Conservation (phyloP, 2,329 filamentous ascomycete genomes). For the Phaeosphaeriaceae sp. region DNA sequence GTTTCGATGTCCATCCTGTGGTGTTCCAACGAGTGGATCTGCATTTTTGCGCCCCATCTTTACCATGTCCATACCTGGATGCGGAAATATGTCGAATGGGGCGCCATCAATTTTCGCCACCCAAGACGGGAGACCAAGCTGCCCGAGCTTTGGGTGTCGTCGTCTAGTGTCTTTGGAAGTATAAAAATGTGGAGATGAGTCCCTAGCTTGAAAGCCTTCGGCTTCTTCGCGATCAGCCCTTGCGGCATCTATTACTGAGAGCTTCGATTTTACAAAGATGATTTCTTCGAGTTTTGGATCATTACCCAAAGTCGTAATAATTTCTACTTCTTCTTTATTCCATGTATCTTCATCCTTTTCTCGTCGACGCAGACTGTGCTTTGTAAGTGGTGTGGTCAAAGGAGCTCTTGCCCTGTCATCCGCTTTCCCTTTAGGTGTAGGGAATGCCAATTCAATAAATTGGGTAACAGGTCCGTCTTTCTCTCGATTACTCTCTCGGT, state of each 20-base stretch:
- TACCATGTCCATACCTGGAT: constrained; percentile 2
- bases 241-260: background rate
- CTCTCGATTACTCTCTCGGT: background rate
- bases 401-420: background rate
- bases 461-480: background rate
- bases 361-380: background rate
- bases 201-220: background rate
- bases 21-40: constrained; percentile 26
- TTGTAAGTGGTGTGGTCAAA: background rate
- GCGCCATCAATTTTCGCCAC: constrained; percentile 9
- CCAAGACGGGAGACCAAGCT: constrained; percentile 20
- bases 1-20: constrained; percentile 9
- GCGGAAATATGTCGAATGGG: constrained; percentile 7
- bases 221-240: background rate
- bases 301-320: background rate
- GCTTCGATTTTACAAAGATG: background rate
- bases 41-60: constrained; percentile 24
- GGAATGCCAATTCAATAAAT: background rate
- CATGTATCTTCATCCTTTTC: background rate
- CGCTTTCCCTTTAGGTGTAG: background rate
- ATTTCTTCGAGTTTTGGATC: background rate
- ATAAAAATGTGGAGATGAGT: background rate
- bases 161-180: background rate
- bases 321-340: background rate
- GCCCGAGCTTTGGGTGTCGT: background rate